A percentile compares a stretch with the other conserved stretches of the same genome.
Evolutionary conservation across 306 rosid genomes (phyloP).

Genomic region (Mimosa bimucronata): DNA sequence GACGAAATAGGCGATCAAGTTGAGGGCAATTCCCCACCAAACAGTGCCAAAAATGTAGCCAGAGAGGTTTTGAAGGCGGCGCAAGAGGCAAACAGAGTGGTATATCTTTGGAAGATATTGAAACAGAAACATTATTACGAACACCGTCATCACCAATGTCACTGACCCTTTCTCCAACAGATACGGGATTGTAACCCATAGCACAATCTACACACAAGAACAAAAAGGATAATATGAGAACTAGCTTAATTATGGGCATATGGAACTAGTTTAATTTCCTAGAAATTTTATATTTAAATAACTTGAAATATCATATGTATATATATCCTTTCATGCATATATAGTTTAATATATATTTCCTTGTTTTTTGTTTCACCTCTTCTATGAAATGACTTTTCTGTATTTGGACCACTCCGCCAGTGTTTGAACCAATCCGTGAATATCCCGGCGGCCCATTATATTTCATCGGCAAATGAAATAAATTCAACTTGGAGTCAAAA

Average conservation of each 20-base stretch:
- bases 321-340: not conserved
- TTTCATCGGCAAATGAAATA: not conserved
- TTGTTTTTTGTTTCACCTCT: not conserved
- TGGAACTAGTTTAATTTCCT: not conserved
- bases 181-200: constrained; percentile 79
- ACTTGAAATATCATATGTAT: no score
- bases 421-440: not conserved
- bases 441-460: not conserved
- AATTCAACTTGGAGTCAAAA: not conserved
- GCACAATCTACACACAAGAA: constrained; percentile 48
- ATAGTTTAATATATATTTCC: no score
- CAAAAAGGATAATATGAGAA: not conserved
- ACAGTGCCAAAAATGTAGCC: constrained; percentile 88
- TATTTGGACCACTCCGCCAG: not conserved
- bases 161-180: constrained; percentile 69
- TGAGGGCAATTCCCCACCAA: constrained; percentile 99
- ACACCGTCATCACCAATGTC: constrained; percentile 72
- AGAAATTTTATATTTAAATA: not conserved
- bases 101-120: constrained; percentile 92
- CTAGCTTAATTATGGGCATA: not conserved
- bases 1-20: constrained; percentile 88
- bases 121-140: constrained; percentile 67
- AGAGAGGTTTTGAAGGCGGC: constrained; percentile 81
- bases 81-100: constrained; percentile 75
- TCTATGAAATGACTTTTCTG: no score